These are phyloP conservation scores for Rhexocercosporidium sp. DNA, from an alignment of 2,329 filamentous ascomycete species.

Conservation along the genomic window DNA sequence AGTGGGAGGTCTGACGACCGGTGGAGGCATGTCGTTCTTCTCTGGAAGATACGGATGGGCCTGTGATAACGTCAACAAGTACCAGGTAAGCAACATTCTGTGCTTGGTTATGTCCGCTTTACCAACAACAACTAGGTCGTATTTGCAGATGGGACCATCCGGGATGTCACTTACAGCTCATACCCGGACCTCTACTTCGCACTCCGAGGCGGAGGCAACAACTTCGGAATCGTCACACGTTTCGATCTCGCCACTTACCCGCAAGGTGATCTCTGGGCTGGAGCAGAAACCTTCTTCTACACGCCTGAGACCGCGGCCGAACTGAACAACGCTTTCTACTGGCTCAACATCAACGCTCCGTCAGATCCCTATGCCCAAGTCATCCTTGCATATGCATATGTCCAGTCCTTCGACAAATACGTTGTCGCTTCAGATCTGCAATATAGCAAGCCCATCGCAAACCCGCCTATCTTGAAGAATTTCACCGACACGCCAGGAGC, in stretches of 20 bases:
- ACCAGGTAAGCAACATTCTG: slow-evolving; percentile 37
- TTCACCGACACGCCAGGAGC: slow-evolving; percentile 24
- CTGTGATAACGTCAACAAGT: slow-evolving; percentile 52
- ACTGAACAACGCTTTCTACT: slow-evolving; percentile 25
- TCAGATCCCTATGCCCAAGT: slow-evolving; percentile 26
- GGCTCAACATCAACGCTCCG: slow-evolving; percentile 23
- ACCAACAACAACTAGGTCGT: slow-evolving; percentile 36
- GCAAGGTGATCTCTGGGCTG: slow-evolving; percentile 31
- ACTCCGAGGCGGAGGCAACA: slow-evolving; percentile 44
- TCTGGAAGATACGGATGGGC: slow-evolving; percentile 51
- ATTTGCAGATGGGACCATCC: slow-evolving; percentile 38
- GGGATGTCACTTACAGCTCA: slow-evolving; percentile 45
- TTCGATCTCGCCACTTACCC: slow-evolving; percentile 46
- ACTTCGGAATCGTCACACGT: slow-evolving; percentile 32
- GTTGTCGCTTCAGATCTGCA: slow-evolving; percentile 21
- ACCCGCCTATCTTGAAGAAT: slow-evolving; percentile 31
- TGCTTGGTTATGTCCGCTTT: not conserved
- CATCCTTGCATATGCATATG: slow-evolving; percentile 30
- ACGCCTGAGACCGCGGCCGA: slow-evolving; percentile 15
- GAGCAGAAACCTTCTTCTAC: slow-evolving; percentile 21
- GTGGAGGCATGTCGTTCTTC: slow-evolving; percentile 35
- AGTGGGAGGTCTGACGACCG: slow-evolving; percentile 30
- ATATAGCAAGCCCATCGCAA: slow-evolving; percentile 29
- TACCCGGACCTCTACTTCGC: slow-evolving; percentile 46
- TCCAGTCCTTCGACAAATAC: slow-evolving; percentile 9